Base-by-base conservation (phyloP, 2,329 filamentous ascomycete genomes). In the Cladosporium sp. region DNA sequence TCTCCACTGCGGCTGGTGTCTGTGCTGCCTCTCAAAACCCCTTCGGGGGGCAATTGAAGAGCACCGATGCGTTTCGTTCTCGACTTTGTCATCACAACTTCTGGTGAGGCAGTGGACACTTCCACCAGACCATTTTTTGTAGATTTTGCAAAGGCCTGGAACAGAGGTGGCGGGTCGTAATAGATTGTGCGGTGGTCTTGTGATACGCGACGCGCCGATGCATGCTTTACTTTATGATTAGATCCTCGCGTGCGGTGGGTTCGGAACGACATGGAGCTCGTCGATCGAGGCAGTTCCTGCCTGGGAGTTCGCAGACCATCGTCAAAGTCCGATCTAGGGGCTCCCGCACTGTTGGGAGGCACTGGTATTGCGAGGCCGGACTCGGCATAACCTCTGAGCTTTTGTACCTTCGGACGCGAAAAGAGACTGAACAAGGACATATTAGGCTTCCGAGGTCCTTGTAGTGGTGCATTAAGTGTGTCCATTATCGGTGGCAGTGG, bases 101-200 rank as follows among this genome's bases (percentile, higher is more conserved):
- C 91, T 1, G 87, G 82, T 1, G 88, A 83, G 10, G 88, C 74
- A 1, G 81, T 83, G 36, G 87, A 39, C 15, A 88, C 82, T 24
- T 86, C 82, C 3, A 96, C 77, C 15, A 82, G 84, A 10, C 84
- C 85, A 70, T 94, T 84, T 67, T 89, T 91, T 63, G 90, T 81
- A 2, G 90, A 85, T 72, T 96, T 91, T 0, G 90, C 88, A 69
- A 91, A 96, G 12, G 90, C 91, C 70, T 96, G 89, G 71, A 92
- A 95, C 12, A 97, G 76, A 1, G 91, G 89, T 6, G 90, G 89
- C 7, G 76, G 73, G 4, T 75, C 71, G 71, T 75, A 78, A 49
- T 65, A 15, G 25, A 35, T 22, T 9, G 12, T 40, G n/a, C 53
- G 36, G 17, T 50, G 52, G 13, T 55, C 52, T 39, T 58, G 42